Evolutionary conservation across 306 rosid species (phyloP).

Genomic region (Psophocarpus tetragonolobus): DNA sequence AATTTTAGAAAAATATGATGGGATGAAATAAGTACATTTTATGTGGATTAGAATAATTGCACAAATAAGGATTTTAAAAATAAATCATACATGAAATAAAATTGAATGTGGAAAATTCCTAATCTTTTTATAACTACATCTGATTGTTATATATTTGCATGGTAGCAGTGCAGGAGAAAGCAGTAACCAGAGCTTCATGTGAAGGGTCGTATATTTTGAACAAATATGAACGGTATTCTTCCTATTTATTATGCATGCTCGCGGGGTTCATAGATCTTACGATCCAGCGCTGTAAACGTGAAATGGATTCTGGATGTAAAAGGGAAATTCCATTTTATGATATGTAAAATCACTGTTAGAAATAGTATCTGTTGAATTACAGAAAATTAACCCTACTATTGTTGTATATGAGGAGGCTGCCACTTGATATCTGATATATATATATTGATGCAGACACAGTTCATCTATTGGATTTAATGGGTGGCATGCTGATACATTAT

Average conservation of each 20-base stretch:
- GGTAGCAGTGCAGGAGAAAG: conserved; percentile 66
- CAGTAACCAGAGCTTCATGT: conserved; percentile 58
- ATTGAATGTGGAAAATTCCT: not conserved
- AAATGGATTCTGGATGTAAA: conserved; percentile 27
- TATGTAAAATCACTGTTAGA: conserved; percentile 8
- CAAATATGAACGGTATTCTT: not conserved
- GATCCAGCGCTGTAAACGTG: not conserved
- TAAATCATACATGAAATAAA: not conserved
- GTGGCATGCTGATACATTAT: conserved; percentile 33
- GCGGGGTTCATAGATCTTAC: conserved; percentile 15
- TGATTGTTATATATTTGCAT: conserved; percentile 25
- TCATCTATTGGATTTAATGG: conserved; percentile 12
- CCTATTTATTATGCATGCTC: not conserved
- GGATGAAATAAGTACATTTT: not conserved
- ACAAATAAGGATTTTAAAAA: not conserved
- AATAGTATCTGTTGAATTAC: conserved; percentile 13
- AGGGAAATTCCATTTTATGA: conserved; percentile 10
- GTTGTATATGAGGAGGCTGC: conserved; percentile 43
- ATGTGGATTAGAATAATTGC: not conserved
- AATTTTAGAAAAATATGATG: not conserved
- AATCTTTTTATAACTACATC: not conserved
- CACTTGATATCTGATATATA: conserved; percentile 19
- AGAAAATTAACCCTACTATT: conserved; percentile 16
- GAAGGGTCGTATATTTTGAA: conserved; percentile 26
- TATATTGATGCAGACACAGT: conserved; percentile 1